phyloP scores from a whole-genome alignment of 768 basidiomycete genomes.

The Glaciozyma antarctica region DNA sequence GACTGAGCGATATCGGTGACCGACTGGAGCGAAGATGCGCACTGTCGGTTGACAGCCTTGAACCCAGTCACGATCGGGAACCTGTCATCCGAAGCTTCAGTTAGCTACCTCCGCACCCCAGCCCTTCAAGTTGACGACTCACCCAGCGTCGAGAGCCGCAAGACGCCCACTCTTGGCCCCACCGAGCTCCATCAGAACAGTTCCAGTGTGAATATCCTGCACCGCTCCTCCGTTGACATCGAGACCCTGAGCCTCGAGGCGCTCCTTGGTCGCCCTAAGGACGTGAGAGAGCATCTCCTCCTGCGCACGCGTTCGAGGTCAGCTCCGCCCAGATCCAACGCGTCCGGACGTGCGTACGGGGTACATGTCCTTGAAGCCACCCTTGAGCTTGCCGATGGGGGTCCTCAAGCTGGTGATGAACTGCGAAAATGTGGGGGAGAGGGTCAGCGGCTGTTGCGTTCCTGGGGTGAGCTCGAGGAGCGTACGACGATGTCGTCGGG shows the following conservation, averaged over 20 bases:
- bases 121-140: conserved; percentile 3
- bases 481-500: conserved; percentile 2
- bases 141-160: conserved; percentile 38
- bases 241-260: conserved; percentile 27
- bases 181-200: conserved; percentile 41
- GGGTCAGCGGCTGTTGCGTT: background rate
- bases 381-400: conserved; percentile 79
- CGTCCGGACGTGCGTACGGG: conserved; percentile 1
- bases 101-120: too few species aligned
- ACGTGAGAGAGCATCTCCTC: conserved; percentile 30
- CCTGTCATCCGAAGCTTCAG: conserved; percentile 14
- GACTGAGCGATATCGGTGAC: conserved; percentile 38
- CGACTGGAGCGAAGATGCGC: conserved; percentile 42
- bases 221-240: conserved; percentile 27
- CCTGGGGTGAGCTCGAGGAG: background rate
- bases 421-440: conserved; percentile 4
- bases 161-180: conserved; percentile 41
- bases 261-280: conserved; percentile 13
- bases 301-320: background rate
- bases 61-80: conserved; percentile 41
- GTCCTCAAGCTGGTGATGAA: conserved; percentile 76
- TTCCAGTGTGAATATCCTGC: conserved; percentile 42
- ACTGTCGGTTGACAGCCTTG: conserved; percentile 45
- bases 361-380: conserved; percentile 73
- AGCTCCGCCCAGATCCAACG: background rate